Evolutionary conservation across 177 flowering plant genomes (phyloP).

Genomic region (Telopea speciosissima): DNA sequence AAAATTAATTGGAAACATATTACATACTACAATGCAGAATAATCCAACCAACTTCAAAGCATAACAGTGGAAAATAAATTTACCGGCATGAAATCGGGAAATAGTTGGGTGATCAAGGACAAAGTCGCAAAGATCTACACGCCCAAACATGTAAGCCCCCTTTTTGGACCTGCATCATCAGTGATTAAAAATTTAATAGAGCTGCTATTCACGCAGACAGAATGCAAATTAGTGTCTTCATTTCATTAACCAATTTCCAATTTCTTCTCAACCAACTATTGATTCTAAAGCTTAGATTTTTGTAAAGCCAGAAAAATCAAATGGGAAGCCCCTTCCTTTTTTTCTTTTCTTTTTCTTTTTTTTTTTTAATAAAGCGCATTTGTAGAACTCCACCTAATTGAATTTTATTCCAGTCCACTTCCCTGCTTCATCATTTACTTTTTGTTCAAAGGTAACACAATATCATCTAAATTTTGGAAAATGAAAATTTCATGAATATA

Average conservation of each 20-base stretch:
- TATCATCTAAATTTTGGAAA: background rate
- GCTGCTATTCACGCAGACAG: background rate
- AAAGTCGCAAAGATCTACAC: constrained; percentile 86
- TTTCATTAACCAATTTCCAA: too few relatives aligned
- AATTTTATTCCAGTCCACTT: background rate
- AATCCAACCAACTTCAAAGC: background rate
- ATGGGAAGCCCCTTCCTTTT: background rate
- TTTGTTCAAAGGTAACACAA: background rate
- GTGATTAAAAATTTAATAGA: constrained; percentile 1
- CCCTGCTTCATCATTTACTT: background rate
- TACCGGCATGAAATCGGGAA: constrained; percentile 96
- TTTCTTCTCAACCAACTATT: background rate
- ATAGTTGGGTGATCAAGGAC: constrained; percentile 89
- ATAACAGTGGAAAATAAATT: background rate
- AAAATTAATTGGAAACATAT: background rate
- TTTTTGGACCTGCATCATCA: constrained; percentile 50
- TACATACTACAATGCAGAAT: background rate
- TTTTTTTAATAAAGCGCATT: background rate
- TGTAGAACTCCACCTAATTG: background rate
- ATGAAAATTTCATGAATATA: background rate
- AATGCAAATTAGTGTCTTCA: background rate
- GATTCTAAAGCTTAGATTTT: background rate
- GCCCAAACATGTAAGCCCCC: constrained; percentile 98
- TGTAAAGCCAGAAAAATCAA: background rate
- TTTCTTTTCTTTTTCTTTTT: too few relatives aligned